These are phyloP conservation scores for Sporothrix variecibatus DNA, from an alignment of 2,329 filamentous ascomycete genomes.

Conservation along the genomic window DNA sequence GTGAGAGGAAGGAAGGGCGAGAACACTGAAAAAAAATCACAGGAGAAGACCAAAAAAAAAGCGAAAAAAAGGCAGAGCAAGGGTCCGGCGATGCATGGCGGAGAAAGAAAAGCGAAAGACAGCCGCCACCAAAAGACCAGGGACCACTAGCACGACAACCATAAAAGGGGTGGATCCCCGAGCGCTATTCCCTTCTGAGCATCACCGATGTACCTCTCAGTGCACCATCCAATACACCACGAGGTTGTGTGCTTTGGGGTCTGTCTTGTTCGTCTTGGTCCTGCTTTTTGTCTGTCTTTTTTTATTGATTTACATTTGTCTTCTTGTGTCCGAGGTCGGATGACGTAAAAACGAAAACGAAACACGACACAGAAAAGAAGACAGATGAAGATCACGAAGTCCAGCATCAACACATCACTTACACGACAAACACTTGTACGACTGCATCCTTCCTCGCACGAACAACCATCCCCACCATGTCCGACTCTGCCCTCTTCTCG, in stretches of 20 bases:
- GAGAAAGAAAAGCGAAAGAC: constrained; percentile 5
- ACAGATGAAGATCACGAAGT: not conserved
- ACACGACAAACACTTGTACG: not conserved
- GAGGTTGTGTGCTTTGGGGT: not conserved
- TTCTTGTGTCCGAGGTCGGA: not conserved
- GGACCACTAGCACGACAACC: not conserved
- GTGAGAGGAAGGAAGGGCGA: not conserved
- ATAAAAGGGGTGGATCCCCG: not conserved
- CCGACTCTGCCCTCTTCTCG: constrained; percentile 29
- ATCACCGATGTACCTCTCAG: constrained; percentile 9
- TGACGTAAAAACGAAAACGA: not conserved
- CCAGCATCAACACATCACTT: not conserved
- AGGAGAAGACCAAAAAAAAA: not conserved
- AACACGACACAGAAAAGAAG: not conserved
- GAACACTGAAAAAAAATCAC: not conserved
- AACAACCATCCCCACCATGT: not conserved
- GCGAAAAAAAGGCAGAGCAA: not conserved
- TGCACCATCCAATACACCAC: no score
- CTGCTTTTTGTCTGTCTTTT: not conserved
- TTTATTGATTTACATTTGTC: not conserved
- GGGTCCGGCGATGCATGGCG: not conserved
- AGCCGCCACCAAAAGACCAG: no score
- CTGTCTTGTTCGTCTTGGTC: not conserved
- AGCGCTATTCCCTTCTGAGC: constrained; percentile 5
- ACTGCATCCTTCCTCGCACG: not conserved